Evolutionary conservation across 371 early-diverging fungal genomes (phyloP), one percentile per base, ranked within the genome.

Genomic region (Mortierella sp.): DNA sequence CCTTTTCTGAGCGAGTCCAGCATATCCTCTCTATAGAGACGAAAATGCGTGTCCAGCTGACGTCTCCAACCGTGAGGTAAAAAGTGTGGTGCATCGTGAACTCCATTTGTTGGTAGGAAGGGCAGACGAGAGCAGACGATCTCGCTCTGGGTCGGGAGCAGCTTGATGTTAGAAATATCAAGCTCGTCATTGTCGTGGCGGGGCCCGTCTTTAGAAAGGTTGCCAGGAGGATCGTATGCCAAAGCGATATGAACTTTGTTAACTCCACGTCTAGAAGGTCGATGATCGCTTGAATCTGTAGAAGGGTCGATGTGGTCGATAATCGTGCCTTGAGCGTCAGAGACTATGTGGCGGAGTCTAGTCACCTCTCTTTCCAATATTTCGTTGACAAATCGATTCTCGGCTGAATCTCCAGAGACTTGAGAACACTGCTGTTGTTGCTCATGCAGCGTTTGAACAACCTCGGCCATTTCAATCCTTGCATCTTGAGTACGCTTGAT

Each of bases 1-100:
- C 83, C 82, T 15, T 35, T 60, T 0, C 76, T 53, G 5, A 84
- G 23, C 12, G 83, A 42, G 2, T 75, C 66, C 64, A 85, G 53
- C 76, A 89, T 72, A 26, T 89, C 90, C 51, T 89, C 88, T 1
- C 90, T 75, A 23, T 88, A 74, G 3, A 89, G 70, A 0, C 90
- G 85, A 62, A 89, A 89, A 51, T 89, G 86, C 1, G 75, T 83
- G 61, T 89, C 90, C 10, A 89, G n/a, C 26, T 86, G 79, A 8
- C 86, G 83, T 10, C 58, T 75, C 53, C 85, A 75, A 1, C 90
- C 90, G n/a, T 45, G 56, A 2, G 82, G 72, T 22, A 86, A 51
- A 68, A 83, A 84, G 51, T 86, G 84, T 7, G 75, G 85, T 0
- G 83, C 76, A 22, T 65, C 76, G 1, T 69, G 58, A 12, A 77